Conservation (phyloP, 2,329 filamentous ascomycete species). For the Pleochaeta shiraiana region DNA sequence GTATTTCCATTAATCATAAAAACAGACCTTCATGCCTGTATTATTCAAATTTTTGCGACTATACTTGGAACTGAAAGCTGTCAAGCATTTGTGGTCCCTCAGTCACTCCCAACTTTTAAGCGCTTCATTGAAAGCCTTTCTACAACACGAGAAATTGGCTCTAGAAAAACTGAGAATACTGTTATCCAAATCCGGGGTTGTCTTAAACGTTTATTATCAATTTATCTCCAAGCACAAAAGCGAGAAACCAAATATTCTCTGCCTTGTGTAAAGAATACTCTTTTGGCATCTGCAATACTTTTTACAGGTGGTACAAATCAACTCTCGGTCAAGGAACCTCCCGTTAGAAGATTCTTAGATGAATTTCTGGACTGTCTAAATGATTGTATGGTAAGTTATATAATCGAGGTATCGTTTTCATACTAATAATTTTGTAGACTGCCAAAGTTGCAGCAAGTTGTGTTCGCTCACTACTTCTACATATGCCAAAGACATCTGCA, state of each 20-base stretch:
- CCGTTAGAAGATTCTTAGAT: slow-evolving; percentile 52
- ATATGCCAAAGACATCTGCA: slow-evolving; percentile 36
- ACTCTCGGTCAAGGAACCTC: slow-evolving; percentile 50
- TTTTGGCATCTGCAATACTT: slow-evolving; percentile 73
- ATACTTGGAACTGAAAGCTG: slow-evolving; percentile 74
- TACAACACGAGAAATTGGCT: slow-evolving; percentile 21
- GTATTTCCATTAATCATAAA: slow-evolving; percentile 96
- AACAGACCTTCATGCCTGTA: slow-evolving; percentile 86
- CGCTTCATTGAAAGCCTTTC: slow-evolving; percentile 67
- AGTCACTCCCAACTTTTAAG: slow-evolving; percentile 76
- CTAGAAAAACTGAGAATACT: slow-evolving; percentile 19
- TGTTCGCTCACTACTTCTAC: slow-evolving; percentile 59
- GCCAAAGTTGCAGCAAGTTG: slow-evolving; percentile 83
- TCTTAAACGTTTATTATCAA: slow-evolving; percentile 60
- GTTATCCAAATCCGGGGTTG: slow-evolving; percentile 52
- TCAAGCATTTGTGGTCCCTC: slow-evolving; percentile 73
- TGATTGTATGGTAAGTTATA: slow-evolving; percentile 39
- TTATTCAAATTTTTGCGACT: slow-evolving; percentile 89
- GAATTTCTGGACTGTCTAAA: slow-evolving; percentile 70
- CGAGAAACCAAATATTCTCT: slow-evolving; percentile 55
- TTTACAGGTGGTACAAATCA: slow-evolving; percentile 60
- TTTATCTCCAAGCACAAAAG: slow-evolving; percentile 54
- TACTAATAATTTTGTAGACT: slow-evolving; percentile 26
- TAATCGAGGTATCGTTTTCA: neutral
- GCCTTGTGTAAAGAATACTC: slow-evolving; percentile 76